Conservation (phyloP, 225 moss, liverwort and hornwort species). For the Sphagnum tenellum region DNA sequence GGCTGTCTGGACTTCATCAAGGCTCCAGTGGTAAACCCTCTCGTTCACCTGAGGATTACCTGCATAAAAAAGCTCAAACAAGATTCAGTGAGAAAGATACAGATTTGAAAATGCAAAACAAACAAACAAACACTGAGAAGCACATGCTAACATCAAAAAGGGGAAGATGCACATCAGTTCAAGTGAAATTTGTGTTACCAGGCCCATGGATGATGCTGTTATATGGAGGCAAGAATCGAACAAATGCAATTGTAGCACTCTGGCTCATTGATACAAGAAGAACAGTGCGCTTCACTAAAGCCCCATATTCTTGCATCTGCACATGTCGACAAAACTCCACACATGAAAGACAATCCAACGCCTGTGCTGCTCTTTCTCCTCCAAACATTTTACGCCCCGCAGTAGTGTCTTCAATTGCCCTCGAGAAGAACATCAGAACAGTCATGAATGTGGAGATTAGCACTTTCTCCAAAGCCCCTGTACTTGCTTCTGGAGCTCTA, state of each 20-base stretch:
- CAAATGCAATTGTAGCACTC: conserved; percentile 49
- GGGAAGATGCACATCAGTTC: too few species aligned
- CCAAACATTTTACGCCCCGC: conserved; percentile 14
- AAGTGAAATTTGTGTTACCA: conserved; percentile 26
- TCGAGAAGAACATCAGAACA: conserved; percentile 68
- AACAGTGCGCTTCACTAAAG: conserved; percentile 61
- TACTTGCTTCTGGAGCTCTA: too few species aligned
- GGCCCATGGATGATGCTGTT: conserved; percentile 44
- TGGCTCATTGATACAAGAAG: conserved; percentile 41
- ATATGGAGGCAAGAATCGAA: conserved; percentile 54
- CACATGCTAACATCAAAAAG: too few species aligned
- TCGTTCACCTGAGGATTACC: conserved; percentile 45
- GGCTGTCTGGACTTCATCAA: conserved; percentile 78
- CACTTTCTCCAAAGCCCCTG: conserved; percentile 55
- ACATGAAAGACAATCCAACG: conserved; percentile 71
- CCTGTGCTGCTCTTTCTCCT: conserved; percentile 60
- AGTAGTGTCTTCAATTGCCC: conserved; percentile 29
- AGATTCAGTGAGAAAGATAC: too few species aligned
- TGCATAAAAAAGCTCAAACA: conserved; percentile 25
- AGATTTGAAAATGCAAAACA: too few species aligned
- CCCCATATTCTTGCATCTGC: conserved; percentile 67
- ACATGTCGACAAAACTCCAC: conserved; percentile 77
- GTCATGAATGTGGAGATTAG: conserved; percentile 64
- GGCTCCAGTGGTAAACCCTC: conserved; percentile 51
- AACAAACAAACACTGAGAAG: too few species aligned